phyloP scores from a whole-genome alignment of 2,329 filamentous ascomycete species.

The Penicillium sclerotiorum region DNA sequence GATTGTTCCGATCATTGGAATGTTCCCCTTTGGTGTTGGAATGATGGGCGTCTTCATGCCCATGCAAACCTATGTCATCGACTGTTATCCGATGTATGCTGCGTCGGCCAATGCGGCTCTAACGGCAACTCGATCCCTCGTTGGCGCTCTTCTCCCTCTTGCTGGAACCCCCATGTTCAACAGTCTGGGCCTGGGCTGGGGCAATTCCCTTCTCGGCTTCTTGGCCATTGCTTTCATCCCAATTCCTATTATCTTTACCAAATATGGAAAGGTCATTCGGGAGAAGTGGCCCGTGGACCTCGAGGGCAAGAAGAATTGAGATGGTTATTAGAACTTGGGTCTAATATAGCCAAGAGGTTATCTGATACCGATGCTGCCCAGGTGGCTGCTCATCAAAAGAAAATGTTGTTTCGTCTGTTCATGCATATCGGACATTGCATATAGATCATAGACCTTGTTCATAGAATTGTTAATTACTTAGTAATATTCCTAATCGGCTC shows the following conservation, averaged over 20 bases:
- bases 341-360: background rate
- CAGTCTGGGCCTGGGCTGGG: slow-evolving; percentile 15
- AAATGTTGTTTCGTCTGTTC: too few species aligned
- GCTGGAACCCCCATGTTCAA: slow-evolving; percentile 20
- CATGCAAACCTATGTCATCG: slow-evolving; percentile 65
- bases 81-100: slow-evolving; percentile 52
- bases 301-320: background rate
- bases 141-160: slow-evolving; percentile 23
- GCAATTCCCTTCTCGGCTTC: background rate
- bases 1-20: slow-evolving; percentile 62
- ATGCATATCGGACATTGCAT: too few species aligned
- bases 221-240: background rate
- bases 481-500: too few species aligned
- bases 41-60: slow-evolving; percentile 55
- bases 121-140: slow-evolving; percentile 56
- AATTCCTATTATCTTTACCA: background rate
- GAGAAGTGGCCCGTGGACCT: background rate
- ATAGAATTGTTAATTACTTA: background rate
- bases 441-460: background rate
- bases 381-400: too few species aligned
- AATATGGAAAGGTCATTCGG: background rate
- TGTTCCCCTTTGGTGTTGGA: slow-evolving; percentile 56
- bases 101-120: slow-evolving; percentile 56
- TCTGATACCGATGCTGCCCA: background rate
- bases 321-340: background rate